Conservation (phyloP, 371 early-diverging fungal genomes). For the Funneliformis caledonium region DNA sequence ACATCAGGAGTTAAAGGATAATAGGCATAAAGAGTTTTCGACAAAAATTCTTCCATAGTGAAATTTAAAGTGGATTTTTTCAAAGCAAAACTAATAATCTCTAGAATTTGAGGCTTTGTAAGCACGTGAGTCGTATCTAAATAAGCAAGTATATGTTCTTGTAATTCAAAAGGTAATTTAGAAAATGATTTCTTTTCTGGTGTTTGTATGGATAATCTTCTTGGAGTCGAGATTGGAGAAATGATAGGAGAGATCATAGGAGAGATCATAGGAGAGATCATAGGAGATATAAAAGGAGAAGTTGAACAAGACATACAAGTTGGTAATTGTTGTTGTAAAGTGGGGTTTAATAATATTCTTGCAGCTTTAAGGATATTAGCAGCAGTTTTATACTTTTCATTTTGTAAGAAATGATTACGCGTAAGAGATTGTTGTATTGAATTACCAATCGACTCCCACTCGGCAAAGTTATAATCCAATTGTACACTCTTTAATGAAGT, state of each 20-base stretch:
- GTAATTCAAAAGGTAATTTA: constrained; percentile 30
- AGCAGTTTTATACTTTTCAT: constrained; percentile 48
- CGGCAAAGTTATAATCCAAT: constrained; percentile 52
- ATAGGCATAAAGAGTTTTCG: neutral
- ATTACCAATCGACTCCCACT: constrained; percentile 48
- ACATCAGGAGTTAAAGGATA: constrained; percentile 1
- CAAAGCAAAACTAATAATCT: neutral
- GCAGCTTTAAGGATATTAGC: constrained; percentile 48
- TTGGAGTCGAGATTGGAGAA: neutral
- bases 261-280: neutral
- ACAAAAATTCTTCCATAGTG: constrained; percentile 6
- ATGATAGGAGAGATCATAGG: neutral
- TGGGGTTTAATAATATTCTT: constrained; percentile 43
- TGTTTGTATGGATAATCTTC: neutral
- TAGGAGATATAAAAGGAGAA: neutral
- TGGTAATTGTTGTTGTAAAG: constrained; percentile 13
- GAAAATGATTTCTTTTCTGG: neutral
- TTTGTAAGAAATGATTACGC: constrained; percentile 51
- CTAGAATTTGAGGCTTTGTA: neutral
- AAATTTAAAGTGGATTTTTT: neutral
- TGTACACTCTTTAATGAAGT: constrained; percentile 49
- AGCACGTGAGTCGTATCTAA: constrained; percentile 14
- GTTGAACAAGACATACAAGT: neutral
- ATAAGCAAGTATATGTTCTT: constrained; percentile 4
- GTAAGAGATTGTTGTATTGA: constrained; percentile 50